Percentiles rank a stretch among this genome's conserved stretches.
Evolutionary conservation across 495 filamentous ascomycete species (phyloP).

Genomic region (Parathielavia appendiculata): DNA sequence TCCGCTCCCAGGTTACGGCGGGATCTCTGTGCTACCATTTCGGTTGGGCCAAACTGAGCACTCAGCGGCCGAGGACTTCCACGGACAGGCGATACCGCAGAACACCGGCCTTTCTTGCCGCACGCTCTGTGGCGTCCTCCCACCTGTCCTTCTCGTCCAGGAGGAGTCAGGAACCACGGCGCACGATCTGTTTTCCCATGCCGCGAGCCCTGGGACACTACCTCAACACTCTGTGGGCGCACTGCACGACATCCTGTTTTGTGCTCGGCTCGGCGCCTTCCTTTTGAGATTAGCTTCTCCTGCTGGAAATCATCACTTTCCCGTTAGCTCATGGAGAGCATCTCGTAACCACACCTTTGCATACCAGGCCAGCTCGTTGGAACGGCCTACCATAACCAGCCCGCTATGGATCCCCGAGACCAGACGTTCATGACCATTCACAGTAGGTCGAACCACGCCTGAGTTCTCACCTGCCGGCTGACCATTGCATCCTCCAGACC

Average conservation of each 20-base stretch:
- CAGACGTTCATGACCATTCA: conserved; percentile 93
- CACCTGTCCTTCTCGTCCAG: conserved; percentile 8
- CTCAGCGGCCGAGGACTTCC: conserved; percentile 18
- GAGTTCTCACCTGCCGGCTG: not conserved
- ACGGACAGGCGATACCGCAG: conserved; percentile 14
- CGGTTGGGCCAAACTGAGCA: conserved; percentile 12
- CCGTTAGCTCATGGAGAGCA: conserved; percentile 31
- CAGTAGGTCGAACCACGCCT: conserved; percentile 51
- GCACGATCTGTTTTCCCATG: not conserved
- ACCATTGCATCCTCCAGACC: conserved; percentile 48
- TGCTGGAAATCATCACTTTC: conserved; percentile 10
- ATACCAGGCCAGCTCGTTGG: conserved; percentile 33
- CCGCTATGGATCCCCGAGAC: conserved; percentile 58
- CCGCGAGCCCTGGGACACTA: conserved; percentile 9
- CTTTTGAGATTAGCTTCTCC: conserved; percentile 19
- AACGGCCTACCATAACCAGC: conserved; percentile 33
- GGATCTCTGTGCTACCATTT: conserved; percentile 42
- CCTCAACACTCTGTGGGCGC: conserved; percentile 11
- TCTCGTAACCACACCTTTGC: conserved; percentile 25
- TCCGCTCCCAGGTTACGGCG: conserved; percentile 34
- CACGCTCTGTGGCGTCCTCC: conserved; percentile 13
- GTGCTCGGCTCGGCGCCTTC: conserved; percentile 16
- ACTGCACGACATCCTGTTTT: conserved; percentile 15
- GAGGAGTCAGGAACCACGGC: conserved; percentile 2
- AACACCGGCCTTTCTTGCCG: conserved; percentile 12